Evolutionary conservation across 1,284 basidiomycete genomes (phyloP).

Genomic region (Irpex rosettiformis): DNA sequence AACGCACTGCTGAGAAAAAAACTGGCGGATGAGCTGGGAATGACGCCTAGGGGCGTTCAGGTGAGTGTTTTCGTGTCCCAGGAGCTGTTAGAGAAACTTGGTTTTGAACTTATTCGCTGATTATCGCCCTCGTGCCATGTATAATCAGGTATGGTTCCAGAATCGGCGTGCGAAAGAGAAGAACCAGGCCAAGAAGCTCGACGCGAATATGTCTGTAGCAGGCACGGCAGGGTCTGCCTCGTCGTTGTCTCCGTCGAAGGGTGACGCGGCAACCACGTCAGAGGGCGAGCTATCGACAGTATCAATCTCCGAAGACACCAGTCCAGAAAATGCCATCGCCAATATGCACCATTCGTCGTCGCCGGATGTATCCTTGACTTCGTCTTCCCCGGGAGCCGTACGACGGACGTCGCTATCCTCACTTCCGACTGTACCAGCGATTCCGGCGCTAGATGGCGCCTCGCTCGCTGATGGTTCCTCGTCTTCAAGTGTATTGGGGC

Average conservation of each 20-base stretch:
- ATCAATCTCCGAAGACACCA: neutral
- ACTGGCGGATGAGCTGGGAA: conserved; percentile 79
- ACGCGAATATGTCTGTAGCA: neutral
- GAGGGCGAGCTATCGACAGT: neutral
- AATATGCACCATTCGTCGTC: neutral
- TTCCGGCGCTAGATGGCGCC: neutral
- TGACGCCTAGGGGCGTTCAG: conserved; percentile 92
- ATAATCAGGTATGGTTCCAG: conserved; percentile 10
- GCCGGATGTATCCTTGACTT: neutral
- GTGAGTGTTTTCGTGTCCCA: conserved; percentile 41
- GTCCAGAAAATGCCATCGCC: neutral
- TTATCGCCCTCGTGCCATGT: neutral
- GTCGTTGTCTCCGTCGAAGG: neutral
- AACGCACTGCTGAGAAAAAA: conserved; percentile 77
- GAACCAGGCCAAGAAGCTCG: conserved; percentile 6
- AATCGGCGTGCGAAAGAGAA: conserved; percentile 12
- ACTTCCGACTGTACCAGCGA: neutral
- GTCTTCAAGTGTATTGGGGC: neutral
- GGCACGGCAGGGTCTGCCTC: neutral
- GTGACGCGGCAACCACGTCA: neutral
- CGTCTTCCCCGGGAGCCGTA: neutral
- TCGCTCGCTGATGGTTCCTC: neutral
- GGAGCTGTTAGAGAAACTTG: neutral
- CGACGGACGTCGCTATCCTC: neutral
- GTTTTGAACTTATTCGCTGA: neutral